Percentiles rank a stretch among this genome's conserved stretches.
These are phyloP conservation scores for Geranomyces variabilis DNA, from an alignment of 192 early-diverging fungal species.

Conservation along the genomic window DNA sequence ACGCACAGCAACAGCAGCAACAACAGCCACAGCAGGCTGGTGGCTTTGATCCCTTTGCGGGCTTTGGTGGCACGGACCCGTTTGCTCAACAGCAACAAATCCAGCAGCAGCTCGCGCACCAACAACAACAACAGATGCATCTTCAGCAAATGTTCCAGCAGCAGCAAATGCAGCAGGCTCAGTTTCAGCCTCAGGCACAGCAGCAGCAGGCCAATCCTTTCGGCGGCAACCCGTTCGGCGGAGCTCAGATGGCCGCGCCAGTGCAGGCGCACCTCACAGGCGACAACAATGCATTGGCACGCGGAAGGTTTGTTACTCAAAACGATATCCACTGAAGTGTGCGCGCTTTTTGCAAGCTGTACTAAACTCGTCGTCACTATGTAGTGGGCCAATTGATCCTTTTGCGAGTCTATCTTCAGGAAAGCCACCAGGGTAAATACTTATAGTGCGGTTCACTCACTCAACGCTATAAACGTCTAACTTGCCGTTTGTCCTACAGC, in stretches of 20 bases:
- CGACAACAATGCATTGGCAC: constrained; percentile 18
- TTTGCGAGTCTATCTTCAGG: constrained; percentile 33
- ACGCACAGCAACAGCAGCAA: constrained; percentile 33
- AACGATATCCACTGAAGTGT: neutral
- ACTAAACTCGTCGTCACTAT: neutral
- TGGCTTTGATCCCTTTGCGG: constrained; percentile 39
- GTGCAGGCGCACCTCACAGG: constrained; percentile 27
- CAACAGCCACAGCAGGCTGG: constrained; percentile 23
- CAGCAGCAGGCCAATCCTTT: constrained; percentile 35
- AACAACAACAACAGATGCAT: constrained; percentile 42
- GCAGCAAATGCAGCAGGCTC: constrained; percentile 35
- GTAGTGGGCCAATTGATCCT: constrained; percentile 37
- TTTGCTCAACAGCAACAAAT: constrained; percentile 47
- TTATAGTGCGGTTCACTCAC: neutral
- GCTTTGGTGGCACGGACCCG: constrained; percentile 40
- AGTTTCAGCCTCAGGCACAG: constrained; percentile 19
- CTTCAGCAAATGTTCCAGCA: constrained; percentile 37
- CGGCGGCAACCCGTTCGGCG: constrained; percentile 27
- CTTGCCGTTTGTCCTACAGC: too few relatives aligned
- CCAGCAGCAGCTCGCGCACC: constrained; percentile 41
- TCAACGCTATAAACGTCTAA: too few relatives aligned
- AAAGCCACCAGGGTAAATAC: neutral
- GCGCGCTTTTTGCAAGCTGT: neutral
- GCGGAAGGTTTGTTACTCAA: constrained; percentile 17
- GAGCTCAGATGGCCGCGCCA: neutral